Percentiles rank a stretch among this genome's conserved stretches.
These are phyloP conservation scores for Phytophthora lateralis DNA, from an alignment of 352 stramenopile species.

Conservation along the genomic window DNA sequence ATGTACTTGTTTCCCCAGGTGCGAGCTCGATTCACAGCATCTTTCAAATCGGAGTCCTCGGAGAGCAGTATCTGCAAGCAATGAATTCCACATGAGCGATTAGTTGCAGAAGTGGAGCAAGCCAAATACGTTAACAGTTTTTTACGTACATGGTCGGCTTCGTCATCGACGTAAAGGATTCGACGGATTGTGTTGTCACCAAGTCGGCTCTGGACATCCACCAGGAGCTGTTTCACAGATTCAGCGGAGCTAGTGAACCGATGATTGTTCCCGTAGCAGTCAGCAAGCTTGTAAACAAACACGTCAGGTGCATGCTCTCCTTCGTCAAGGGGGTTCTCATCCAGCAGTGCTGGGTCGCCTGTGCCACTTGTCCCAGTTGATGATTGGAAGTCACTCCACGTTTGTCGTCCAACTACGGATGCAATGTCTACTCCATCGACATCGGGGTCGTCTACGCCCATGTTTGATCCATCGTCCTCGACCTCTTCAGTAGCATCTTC, in stretches of 20 bases:
- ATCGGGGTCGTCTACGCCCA: constrained; percentile 39
- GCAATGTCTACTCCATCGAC: constrained; percentile 32
- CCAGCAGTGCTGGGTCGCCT: constrained; percentile 28
- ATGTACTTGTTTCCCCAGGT: constrained; percentile 89
- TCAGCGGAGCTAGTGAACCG: constrained; percentile 86
- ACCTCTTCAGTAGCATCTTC: constrained; percentile 40
- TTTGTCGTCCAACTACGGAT: constrained; percentile 42
- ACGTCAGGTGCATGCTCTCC: constrained; percentile 40
- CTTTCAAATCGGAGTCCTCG: constrained; percentile 79
- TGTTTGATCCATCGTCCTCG: constrained; percentile 42
- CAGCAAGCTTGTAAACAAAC: constrained; percentile 87
- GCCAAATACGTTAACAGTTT: not conserved
- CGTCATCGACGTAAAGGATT: constrained; percentile 85
- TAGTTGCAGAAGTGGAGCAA: constrained; percentile 7
- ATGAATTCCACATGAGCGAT: constrained; percentile 2
- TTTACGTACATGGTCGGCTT: constrained; percentile 71
- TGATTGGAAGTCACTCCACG: constrained; percentile 57
- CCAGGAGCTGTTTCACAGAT: constrained; percentile 70
- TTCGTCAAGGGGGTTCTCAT: constrained; percentile 40
- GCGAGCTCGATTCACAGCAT: constrained; percentile 74
- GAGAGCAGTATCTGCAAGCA: constrained; percentile 69
- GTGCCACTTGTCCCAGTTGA: constrained; percentile 32
- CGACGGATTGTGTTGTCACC: constrained; percentile 78
- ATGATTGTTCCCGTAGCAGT: constrained; percentile 84
- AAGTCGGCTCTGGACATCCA: constrained; percentile 73